Base-by-base conservation (phyloP, 1,284 basidiomycete species). In the Trametes polyzona region DNA sequence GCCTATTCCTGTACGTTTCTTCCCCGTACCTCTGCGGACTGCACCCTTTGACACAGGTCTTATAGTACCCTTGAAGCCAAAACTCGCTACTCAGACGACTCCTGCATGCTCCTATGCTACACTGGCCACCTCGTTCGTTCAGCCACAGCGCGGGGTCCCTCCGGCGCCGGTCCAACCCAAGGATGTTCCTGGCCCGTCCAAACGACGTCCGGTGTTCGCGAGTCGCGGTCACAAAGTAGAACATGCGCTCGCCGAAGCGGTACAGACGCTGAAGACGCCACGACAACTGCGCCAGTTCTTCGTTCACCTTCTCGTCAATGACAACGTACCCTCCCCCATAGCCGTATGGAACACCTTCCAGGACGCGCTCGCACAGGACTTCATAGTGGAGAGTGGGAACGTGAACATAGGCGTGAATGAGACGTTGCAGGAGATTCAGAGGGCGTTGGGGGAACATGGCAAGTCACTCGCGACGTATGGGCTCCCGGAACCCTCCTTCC, bases 231-330 rank as follows among this genome's bases (percentile, higher is more conserved):
- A 59, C 43, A 72, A 74, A 52, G 67, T 59, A 1, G 63, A 62
- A 9, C 69, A 65, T 58, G 69, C 73, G 0, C 57, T 77, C 21
- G 35, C 51, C 4, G 76, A 77, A 57, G 74, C 74, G 21, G 55
- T 74, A 3, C 54, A 58, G 21, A 56, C 55, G 10, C 55, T 71
- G 8, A 63, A 65, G 17, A 74, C 74, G 1, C 75, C 74, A 0
- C 53, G 55, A 3, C 69, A 76, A 57, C 64, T 77, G 1, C 67
- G 73, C 4, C 47, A 68, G 21, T 67, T 77, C 24, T 73, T 76
- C 65, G 68, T 71, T 23, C 67, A 74, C 37, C 60, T 75, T 3
- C 58, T 76, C 1, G 63, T 71, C 26, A 71, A 75, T 52, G 67
- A 73, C 37, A 69, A 66, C 47, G 62, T 72, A 10, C 53, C 58